Evolutionary conservation across 768 basidiomycete species (phyloP).

Genomic region (Boletus reticuloceps): DNA sequence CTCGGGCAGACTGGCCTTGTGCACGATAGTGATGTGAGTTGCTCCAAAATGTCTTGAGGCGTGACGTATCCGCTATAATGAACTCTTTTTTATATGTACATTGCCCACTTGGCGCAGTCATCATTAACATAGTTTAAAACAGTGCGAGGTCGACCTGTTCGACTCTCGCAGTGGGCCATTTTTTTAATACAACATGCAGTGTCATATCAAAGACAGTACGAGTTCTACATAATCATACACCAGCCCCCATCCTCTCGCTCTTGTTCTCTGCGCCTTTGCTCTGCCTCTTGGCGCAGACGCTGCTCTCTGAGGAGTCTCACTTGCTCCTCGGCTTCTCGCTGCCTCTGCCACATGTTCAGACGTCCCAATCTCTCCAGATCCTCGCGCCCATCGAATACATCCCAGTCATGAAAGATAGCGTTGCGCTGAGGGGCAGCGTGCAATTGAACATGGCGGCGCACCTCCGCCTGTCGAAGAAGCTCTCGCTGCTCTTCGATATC

Average conservation of each 20-base stretch:
- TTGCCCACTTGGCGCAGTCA: too few relatives aligned
- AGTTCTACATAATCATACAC: constrained; percentile 28
- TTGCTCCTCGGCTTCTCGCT: background rate
- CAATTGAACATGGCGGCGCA: constrained; percentile 1
- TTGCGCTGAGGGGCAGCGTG: too few relatives aligned
- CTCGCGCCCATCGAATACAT: too few relatives aligned
- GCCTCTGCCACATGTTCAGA: background rate
- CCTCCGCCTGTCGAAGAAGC: constrained; percentile 12
- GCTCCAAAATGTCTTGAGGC: too few relatives aligned
- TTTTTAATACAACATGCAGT: too few relatives aligned
- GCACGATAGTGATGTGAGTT: constrained; percentile 88
- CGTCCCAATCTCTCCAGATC: background rate
- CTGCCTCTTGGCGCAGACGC: constrained; percentile 1
- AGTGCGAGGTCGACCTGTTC: too few relatives aligned
- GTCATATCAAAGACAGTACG: too few relatives aligned
- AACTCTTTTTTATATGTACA: too few relatives aligned
- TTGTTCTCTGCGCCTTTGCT: constrained; percentile 6
- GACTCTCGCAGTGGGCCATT: too few relatives aligned
- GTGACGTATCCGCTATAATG: too few relatives aligned
- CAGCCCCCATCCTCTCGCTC: constrained; percentile 9
- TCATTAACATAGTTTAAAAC: too few relatives aligned
- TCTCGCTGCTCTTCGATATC: constrained; percentile 22
- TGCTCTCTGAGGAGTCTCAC: background rate
- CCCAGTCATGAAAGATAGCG: too few relatives aligned
- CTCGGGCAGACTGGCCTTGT: constrained; percentile 48